Conservation (phyloP, 345 rosid genomes). For the Pistacia atlantica region DNA sequence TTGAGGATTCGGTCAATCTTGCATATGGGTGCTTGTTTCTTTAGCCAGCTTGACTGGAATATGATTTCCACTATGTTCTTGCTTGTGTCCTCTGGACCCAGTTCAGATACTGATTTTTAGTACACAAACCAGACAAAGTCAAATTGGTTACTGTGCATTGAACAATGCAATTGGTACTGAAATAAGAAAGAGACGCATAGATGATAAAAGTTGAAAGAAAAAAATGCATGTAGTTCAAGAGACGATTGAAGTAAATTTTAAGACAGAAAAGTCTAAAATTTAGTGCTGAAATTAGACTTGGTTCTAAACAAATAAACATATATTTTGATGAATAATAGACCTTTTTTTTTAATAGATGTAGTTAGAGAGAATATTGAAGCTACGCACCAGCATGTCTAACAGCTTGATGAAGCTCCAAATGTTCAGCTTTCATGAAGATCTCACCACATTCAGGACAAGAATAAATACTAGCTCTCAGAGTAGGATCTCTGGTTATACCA, state of each 20-base stretch:
- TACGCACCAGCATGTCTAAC: slow-evolving; percentile 70
- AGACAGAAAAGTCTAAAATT: not conserved
- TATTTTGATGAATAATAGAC: not conserved
- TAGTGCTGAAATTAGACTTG: not conserved
- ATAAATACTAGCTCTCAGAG: slow-evolving; percentile 53
- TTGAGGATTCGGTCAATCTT: slow-evolving; percentile 72
- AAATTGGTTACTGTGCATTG: not conserved
- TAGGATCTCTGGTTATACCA: slow-evolving; percentile 56
- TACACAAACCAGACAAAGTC: not conserved
- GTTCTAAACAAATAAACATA: not conserved
- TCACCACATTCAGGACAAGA: slow-evolving; percentile 75
- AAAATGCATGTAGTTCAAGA: no score
- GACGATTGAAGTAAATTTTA: no score
- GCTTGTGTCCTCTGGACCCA: slow-evolving; percentile 75
- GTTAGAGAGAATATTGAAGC: no score
- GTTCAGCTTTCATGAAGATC: slow-evolving; percentile 65
- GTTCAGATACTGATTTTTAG: slow-evolving; percentile 55
- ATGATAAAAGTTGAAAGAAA: no score
- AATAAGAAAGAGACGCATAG: no score
- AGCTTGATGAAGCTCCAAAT: slow-evolving; percentile 71
- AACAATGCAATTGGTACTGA: no score
- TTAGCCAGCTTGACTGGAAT: slow-evolving; percentile 88
- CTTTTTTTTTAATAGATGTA: no score
- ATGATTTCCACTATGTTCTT: slow-evolving; percentile 89
- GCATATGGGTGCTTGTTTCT: slow-evolving; percentile 65